Base-by-base conservation (phyloP, 2,329 filamentous ascomycete species). In the Acarospora socialis region DNA sequence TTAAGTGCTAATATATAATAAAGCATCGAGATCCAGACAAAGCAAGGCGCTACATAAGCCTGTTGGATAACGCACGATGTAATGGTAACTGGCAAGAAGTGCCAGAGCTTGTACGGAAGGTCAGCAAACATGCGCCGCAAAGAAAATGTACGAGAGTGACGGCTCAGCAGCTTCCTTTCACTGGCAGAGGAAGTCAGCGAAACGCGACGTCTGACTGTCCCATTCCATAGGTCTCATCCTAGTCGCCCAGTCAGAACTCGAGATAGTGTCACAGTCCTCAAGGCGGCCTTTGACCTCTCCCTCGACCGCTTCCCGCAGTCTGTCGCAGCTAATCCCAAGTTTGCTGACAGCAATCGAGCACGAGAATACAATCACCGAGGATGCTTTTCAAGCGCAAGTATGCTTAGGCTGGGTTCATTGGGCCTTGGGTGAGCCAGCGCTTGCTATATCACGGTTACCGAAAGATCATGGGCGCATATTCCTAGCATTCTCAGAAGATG, bases 81-180 rank as follows among this genome's bases (percentile, higher is more conserved):
- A 76, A 87, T 48, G 84, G 80, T 32, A 77, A 76, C 54, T 98
- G 90, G 90, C 66, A 74, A 44, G 73, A 81, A 18, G 70, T 95
- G 18, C 81, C 82, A 16, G 87, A 95, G 60, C 69, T 92, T 41
- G 77, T 90, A 47, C 75, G 87, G 53, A 98, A 98, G 59, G 70
- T 95, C 49, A 80, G 79, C 50, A 95, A 98, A 57, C 87, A 98
- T 68, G 81, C 84, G 46, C 78, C 84, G 23, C 72, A 81, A 39
- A 73, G 81, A 55, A 71, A 72, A 57, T 93, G 87, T 94, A 77
- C 47, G 72, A 52, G 39, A 27, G 22, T 32, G 30, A 30, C 32
- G 26, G 18, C 34, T 26, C 36, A 18, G 33, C 33, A 34, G 26
- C 26, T 43, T 18, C 34, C 43, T 43, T 27, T 33, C 27, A 23